Evolutionary conservation across 2,329 filamentous ascomycete genomes (phyloP).

Genomic region (Dendrostoma leiphaemia): DNA sequence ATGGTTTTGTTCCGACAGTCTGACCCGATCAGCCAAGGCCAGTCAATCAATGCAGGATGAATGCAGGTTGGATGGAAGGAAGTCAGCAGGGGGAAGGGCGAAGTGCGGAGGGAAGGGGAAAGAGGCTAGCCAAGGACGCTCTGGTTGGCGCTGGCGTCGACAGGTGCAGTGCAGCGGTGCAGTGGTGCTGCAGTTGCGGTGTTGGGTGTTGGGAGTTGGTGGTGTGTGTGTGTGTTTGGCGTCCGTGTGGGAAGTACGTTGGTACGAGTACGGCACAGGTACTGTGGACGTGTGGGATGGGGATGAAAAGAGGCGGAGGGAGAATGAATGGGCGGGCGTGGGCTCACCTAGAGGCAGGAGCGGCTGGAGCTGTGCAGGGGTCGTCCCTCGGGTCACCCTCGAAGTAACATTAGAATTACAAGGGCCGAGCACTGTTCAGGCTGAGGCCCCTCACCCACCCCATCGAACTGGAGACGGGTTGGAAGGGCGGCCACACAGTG

Average conservation of each 20-base stretch:
- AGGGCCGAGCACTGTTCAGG: too few species aligned
- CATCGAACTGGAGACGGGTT: too few species aligned
- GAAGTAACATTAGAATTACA: neutral
- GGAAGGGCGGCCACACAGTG: too few species aligned
- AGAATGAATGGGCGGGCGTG: neutral
- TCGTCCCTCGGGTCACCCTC: too few species aligned
- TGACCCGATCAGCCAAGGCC: neutral
- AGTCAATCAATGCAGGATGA: constrained; percentile 4
- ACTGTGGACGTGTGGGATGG: too few species aligned
- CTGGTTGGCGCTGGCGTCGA: too few species aligned
- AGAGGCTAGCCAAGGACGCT: constrained; percentile 13
- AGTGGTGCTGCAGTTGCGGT: too few species aligned
- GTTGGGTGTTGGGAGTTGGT: too few species aligned
- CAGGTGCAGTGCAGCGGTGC: too few species aligned
- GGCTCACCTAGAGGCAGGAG: neutral
- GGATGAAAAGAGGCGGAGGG: constrained; percentile 16
- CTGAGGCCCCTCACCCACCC: too few species aligned
- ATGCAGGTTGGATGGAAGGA: constrained; percentile 6
- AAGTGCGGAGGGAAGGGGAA: constrained; percentile 8
- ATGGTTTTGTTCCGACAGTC: constrained; percentile 4
- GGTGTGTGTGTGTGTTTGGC: neutral
- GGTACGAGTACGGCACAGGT: too few species aligned
- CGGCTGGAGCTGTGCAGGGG: neutral
- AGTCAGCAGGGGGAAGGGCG: constrained; percentile 10
- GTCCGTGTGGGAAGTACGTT: too few species aligned